Evolutionary conservation across 2,329 filamentous ascomycete genomes (phyloP).

Genomic region (Cryphonectria nitschkei): DNA sequence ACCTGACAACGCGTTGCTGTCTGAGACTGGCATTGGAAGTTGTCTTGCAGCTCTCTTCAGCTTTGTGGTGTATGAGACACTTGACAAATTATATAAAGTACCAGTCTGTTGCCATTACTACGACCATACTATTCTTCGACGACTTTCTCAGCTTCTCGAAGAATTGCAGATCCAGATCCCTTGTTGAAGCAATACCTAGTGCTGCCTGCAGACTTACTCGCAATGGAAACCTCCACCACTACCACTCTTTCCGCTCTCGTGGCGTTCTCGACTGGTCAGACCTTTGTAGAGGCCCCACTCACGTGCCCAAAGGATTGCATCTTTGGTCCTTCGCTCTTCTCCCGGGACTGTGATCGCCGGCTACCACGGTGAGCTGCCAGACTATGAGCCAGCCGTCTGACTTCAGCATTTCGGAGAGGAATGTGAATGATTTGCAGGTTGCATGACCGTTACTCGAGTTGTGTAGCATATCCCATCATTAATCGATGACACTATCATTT

Average conservation of each 20-base stretch:
- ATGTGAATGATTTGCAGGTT: neutral
- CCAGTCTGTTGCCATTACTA: neutral
- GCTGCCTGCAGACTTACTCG: neutral
- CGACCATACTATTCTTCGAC: neutral
- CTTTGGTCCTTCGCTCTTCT: neutral
- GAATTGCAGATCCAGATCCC: neutral
- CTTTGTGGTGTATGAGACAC: neutral
- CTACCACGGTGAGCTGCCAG: neutral
- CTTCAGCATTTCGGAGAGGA: neutral
- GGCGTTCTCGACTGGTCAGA: neutral
- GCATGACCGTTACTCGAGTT: neutral
- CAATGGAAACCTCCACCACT: neutral
- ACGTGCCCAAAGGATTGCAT: neutral
- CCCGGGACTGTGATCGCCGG: neutral
- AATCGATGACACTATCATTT: neutral
- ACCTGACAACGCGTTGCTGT: neutral
- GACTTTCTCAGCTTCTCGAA: neutral
- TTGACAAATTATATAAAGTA: neutral
- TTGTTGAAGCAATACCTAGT: neutral
- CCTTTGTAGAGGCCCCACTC: neutral
- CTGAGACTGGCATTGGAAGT: neutral
- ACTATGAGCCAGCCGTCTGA: neutral
- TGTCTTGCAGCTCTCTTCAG: neutral
- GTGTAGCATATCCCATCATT: neutral
- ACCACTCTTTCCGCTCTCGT: neutral